Base-by-base conservation (phyloP, 257 asterid genomes). In the Petunia axillaris region DNA sequence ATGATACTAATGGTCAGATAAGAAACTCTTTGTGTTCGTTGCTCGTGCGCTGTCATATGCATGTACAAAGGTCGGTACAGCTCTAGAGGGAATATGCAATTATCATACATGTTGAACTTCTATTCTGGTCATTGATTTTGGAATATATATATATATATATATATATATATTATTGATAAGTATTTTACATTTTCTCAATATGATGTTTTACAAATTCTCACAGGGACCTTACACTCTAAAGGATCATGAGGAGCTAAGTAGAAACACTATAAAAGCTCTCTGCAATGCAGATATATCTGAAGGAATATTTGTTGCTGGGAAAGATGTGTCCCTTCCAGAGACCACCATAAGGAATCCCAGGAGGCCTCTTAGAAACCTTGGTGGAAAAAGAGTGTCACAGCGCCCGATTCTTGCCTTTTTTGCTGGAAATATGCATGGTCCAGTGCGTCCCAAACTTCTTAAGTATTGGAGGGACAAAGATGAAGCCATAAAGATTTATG, bases 251-350 rank as follows among this genome's bases (percentile, higher is more conserved):
- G 98, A 95, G 81, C 94, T 95, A 52, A 59, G 48, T 40, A 82
- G 81, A 76, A 95, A 93, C 88, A 79, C 97, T 15, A 93, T 95
- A 39, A 95, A 91, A 87, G 98, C 89, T 40, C 86, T 95, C 39
- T 95, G 98, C 85, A 93, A 95, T 68, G 97, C 98, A 39, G 98
- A 95, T 83, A 86, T 82, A 35, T 95, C 98, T 3, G 98, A 95
- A 79, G 84, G 88, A 78, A 83, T 93, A 50, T 95, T 95, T 79
- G 75, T 79, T 36, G 65, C 86, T 0, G 90, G 90, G 82, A 90
- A 89, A 63, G 98, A 95, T 38, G 93, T 95, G 55, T 93, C 98
- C 53, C 89, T 95, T 8, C 98, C 98, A 7, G 97, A 93, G 83
- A 95, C 98, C 35, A 84, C 88, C 76, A 90, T 95, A 79, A 87